Percentiles rank a stretch among this genome's conserved stretches.
Conservation (phyloP, 192 early-diverging fungal species). For the Endogone sp. region DNA sequence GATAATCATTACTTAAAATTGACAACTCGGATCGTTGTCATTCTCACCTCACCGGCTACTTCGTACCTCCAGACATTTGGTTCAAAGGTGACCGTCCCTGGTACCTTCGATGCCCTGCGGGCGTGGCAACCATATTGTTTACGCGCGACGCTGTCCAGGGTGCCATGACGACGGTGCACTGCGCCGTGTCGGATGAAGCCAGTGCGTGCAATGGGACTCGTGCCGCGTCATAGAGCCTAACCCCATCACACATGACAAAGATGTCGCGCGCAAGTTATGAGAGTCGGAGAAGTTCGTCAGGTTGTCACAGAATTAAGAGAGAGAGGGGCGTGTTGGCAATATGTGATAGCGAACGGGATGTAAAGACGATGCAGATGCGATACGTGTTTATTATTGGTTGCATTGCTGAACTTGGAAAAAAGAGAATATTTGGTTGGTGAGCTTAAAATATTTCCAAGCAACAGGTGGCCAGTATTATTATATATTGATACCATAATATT, state of each 20-base stretch:
- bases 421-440: too few species aligned
- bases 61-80: neutral
- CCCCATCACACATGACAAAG: neutral
- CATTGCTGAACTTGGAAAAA: too few species aligned
- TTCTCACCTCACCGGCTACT: neutral
- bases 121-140: neutral
- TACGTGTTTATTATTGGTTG: too few species aligned
- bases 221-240: neutral
- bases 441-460: too few species aligned
- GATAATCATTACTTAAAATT: too few species aligned
- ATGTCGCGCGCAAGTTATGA: neutral
- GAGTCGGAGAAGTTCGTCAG: neutral
- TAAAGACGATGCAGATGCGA: too few species aligned
- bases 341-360: too few species aligned
- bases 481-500: too few species aligned
- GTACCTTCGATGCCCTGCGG: neutral
- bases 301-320: too few species aligned
- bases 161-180: constrained; percentile 7
- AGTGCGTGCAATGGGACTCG: constrained; percentile 4
- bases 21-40: neutral
- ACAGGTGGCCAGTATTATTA: too few species aligned
- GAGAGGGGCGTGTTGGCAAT: too few species aligned
- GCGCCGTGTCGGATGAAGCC: constrained; percentile 6
- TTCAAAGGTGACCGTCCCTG: neutral
- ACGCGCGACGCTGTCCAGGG: neutral